Base-by-base conservation (phyloP, 805 yeast genomes). In the Candida adriatica region DNA sequence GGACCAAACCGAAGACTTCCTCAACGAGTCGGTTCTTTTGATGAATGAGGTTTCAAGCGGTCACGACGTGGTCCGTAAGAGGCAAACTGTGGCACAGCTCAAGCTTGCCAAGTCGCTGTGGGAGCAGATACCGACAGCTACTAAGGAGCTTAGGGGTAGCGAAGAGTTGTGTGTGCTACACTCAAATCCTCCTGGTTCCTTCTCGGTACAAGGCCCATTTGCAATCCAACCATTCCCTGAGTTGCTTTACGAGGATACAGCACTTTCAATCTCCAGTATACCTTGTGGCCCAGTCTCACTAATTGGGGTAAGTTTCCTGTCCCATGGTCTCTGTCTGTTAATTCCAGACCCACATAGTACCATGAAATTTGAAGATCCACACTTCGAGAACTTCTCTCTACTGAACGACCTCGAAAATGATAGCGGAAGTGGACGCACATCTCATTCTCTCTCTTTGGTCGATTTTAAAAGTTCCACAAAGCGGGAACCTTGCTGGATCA, bases 151-250 rank as follows among this genome's bases (percentile, higher is more conserved):
- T 8, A 52, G 63, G 15, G 46, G 43, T 6, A 29, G 46, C 1
- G 8, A 32, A 1, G 54, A 44, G 18, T 42, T 41, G 3, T 34
- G 39, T 14, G 40, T 51, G 1, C 36, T 58, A 17, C 32, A 45
- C 4, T 37, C 56, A 14, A 46, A 46, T 6, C 24, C 23, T 8
- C 6, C 32, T 13, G 24, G 39, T 10, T 24, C 33, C 2, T 39
- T 39, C 16, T 29, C 40, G 5, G 35, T 59, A 5, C 75, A 70
- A 45, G 85, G 85, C 2, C 81, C 85, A 2, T 59, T 73, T 32
- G 44, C 59, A 1, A 56, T 75, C 10, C 48, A 56, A 18, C 81
- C 83, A 4, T 79, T 63, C 41, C 81, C 83, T 1, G 67, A 63
- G 3, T 52, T 47, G 8, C 50, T 79, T 4, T 77, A 79, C 47